Base-by-base conservation (phyloP, 2,329 filamentous ascomycete species). In the Aspergillus persii region DNA sequence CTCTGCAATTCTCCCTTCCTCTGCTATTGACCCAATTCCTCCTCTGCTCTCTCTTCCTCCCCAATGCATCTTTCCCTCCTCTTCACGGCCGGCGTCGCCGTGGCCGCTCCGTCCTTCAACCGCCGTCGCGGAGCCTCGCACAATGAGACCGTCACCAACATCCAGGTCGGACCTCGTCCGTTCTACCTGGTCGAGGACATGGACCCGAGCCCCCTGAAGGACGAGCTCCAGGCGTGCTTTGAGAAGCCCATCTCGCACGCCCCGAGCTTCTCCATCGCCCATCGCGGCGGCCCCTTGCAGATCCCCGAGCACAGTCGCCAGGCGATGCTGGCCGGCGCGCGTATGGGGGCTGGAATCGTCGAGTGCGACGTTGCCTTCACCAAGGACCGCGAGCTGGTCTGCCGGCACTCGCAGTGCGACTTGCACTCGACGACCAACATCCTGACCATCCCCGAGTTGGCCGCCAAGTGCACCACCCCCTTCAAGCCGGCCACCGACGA, bases 301-400 rank as follows among this genome's bases (percentile, higher is more conserved):
- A 60, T 66, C 50, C 63, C 63, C 41, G 63, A 66, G 26, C 62
- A 66, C 48, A 60, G 54, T 12, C 63, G 57, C 31, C 58, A 66
- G 46, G 63, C 62, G 9, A 61, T 66, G 44, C 57, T 61, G 30
- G 61, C 61, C 2, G 63, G 56, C 3, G 63, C 63, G n/a, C 63
- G 63, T 44, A 61, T 63, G 62, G 63, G 63, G 23, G 63, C 63
- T 8, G 63, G 63, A 8, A 58, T 66, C 41, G 15, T 66, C 7
- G 63, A 66, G 36, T 66, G 63, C 44, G 63, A 66, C 50, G 63
- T 66, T 23, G 62, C 63, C 3, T 64, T 66, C 31, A 66, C 63
- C 8, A 54, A 56, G 30, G 63, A 66, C 29, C 59, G 60, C 15
- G 53, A 61, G 48, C 63, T 66, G 11, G 63, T 66, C 26, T 66